phyloP scores from a whole-genome alignment of 2,329 filamentous ascomycete genomes.

The Fusarium drepaniforme region DNA sequence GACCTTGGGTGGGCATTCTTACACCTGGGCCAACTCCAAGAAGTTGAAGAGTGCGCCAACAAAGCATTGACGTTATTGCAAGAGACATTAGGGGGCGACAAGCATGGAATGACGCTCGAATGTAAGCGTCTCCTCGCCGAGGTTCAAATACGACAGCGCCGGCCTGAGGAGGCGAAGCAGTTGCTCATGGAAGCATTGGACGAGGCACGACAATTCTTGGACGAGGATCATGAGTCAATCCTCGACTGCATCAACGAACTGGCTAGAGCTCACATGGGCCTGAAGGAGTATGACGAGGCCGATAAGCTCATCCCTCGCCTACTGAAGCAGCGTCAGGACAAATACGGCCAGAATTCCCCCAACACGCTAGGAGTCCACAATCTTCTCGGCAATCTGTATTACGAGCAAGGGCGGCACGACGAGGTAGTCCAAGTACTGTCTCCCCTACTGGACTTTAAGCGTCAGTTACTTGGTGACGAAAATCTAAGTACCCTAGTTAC shows the following conservation, averaged over 20 bases:
- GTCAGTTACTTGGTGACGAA: not conserved
- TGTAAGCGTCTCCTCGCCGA: not conserved
- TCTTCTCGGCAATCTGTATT: not conserved
- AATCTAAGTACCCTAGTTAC: not conserved
- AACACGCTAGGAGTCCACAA: rapidly evolving
- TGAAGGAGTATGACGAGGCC: not conserved
- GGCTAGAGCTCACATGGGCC: rapidly evolving
- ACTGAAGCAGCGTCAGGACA: not conserved
- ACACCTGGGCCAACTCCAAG: rapidly evolving
- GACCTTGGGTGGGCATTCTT: not conserved
- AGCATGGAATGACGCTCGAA: not conserved
- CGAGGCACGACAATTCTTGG: not conserved
- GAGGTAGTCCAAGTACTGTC: not conserved
- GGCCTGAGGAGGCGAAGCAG: not conserved
- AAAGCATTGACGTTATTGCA: not conserved
- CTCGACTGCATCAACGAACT: not conserved
- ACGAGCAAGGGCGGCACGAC: not conserved
- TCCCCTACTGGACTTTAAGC: not conserved
- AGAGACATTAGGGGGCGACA: not conserved
- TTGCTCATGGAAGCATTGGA: not conserved
- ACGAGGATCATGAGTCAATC: not conserved
- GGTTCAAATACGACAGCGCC: rapidly evolving
- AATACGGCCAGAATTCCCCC: not conserved
- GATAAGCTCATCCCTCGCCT: not conserved
- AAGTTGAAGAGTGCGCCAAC: not conserved